Evolutionary conservation across 176 grass and related monocot genomes (phyloP), one percentile per base, ranked within the genome.

Genomic region (Panicum miliaceum): DNA sequence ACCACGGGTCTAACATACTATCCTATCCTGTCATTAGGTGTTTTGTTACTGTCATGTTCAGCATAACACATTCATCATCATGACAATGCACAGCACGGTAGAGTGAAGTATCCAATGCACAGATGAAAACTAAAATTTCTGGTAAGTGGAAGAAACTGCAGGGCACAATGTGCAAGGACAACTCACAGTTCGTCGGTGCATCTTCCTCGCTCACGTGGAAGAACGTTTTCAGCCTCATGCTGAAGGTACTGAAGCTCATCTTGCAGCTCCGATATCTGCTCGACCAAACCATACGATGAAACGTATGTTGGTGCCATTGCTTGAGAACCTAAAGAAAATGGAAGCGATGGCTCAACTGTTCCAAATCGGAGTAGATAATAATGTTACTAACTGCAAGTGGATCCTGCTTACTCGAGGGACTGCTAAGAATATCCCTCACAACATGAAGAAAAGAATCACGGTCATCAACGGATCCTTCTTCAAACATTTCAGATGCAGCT

Each of bases 401-500:
- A 68, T 27, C 45, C 19, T 65, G 64, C 66, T 80, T 93, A 95
- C 95, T 90, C 40, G 87, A 98, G 50, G 91, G 80, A 80, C 89
- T 89, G 73, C 90, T 89, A 80, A 98, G 82, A 41, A 95, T 92
- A 92, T 95, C 93, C 61, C 89, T 88, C 38, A 93, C 87, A 69
- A 84, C 76, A 90, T 95, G 96, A 10, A 98, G 89, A 78, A 92
- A 92, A 47, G 82, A 90, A 89, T 95, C 96, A 27, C 85, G 81
- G 35, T 98, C 96, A 82, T 98, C 91, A 84, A 98, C 81, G 80
- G 91, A 86, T 41, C 96, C 96, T 89, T 95, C 91, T 82, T 95
- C 93, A 90, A 90, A 86, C 50, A 89, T 80, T 79, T 89, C 87
- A 38, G 84, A 91, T 45, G 83, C 80, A 45, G 82, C 82, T 93